phyloP scores from a whole-genome alignment of 352 stramenopile species.

The Pythium vanterpoolii region DNA sequence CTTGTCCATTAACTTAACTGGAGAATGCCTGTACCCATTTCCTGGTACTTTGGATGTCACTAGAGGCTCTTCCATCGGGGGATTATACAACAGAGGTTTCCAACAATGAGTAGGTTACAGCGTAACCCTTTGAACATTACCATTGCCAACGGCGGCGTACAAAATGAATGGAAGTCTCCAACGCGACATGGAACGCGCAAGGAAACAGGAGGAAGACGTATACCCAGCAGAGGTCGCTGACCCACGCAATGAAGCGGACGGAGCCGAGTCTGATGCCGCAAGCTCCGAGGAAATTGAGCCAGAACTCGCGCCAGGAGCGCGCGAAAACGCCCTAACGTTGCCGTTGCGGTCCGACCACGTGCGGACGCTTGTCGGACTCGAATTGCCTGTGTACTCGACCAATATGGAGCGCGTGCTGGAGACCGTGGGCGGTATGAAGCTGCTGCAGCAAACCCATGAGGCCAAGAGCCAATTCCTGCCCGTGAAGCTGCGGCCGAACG shows the following conservation, averaged over 20 bases:
- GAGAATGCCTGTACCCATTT: neutral
- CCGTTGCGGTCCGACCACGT: conserved; percentile 29
- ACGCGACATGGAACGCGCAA: conserved; percentile 8
- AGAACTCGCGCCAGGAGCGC: conserved; percentile 1
- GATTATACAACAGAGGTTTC: neutral
- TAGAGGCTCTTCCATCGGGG: neutral
- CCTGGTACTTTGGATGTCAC: no score
- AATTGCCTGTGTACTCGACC: conserved; percentile 64
- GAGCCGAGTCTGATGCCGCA: conserved; percentile 3
- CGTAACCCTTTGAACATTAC: neutral
- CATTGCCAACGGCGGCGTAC: neutral
- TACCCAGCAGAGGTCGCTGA: conserved; percentile 13
- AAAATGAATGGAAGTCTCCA: conserved; percentile 26
- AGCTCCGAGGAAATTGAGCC: conserved; percentile 4
- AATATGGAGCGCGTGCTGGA: conserved; percentile 45
- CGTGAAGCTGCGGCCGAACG: conserved; percentile 66
- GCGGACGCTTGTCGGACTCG: conserved; percentile 56
- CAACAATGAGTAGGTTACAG: neutral
- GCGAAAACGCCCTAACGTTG: conserved; percentile 20
- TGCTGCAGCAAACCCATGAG: conserved; percentile 63
- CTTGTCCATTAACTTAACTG: conserved; percentile 21
- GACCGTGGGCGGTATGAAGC: conserved; percentile 52
- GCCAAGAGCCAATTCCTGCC: conserved; percentile 73
- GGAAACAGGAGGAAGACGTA: conserved; percentile 26
- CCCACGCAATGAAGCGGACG: neutral